phyloP scores from a whole-genome alignment of 257 asterid genomes.

The Capsicum chinense region DNA sequence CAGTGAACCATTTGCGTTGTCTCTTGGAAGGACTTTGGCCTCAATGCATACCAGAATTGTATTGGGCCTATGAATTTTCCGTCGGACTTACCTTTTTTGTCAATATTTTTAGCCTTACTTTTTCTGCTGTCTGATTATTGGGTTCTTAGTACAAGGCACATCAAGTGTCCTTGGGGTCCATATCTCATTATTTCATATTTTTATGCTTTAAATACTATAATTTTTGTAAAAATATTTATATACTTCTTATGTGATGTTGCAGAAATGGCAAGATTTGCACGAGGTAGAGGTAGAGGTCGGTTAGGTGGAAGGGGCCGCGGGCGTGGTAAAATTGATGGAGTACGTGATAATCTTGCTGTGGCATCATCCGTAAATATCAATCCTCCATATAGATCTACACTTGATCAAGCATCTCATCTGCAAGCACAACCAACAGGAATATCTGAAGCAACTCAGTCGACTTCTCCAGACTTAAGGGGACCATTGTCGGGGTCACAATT shows the following conservation, averaged over 20 bases:
- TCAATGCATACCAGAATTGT: not conserved
- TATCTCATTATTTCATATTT: not conserved
- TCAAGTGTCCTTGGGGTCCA: not conserved
- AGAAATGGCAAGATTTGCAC: not conserved
- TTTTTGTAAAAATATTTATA: not conserved
- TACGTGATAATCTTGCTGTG: constrained; percentile 18
- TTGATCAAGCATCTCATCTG: constrained; percentile 24
- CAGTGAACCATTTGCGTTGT: not conserved
- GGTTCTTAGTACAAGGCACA: constrained; percentile 18
- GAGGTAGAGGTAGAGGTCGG: constrained; percentile 19
- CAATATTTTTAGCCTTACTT: not conserved
- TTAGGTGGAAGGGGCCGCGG: constrained; percentile 11
- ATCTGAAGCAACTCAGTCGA: not conserved
- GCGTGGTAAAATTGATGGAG: not conserved
- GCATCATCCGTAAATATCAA: constrained; percentile 1
- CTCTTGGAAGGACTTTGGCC: constrained; percentile 17
- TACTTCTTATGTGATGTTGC: not conserved
- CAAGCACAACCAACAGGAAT: constrained; percentile 5
- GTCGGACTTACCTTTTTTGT: not conserved
- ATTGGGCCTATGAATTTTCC: not conserved
- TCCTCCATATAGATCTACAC: not conserved
- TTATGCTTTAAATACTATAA: not conserved
- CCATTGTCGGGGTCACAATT: not conserved
- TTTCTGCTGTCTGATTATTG: not conserved
- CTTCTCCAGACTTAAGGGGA: not conserved